Evolutionary conservation across 2,329 filamentous ascomycete genomes (phyloP).

Genomic region (Ceratocystiopsis sp.): DNA sequence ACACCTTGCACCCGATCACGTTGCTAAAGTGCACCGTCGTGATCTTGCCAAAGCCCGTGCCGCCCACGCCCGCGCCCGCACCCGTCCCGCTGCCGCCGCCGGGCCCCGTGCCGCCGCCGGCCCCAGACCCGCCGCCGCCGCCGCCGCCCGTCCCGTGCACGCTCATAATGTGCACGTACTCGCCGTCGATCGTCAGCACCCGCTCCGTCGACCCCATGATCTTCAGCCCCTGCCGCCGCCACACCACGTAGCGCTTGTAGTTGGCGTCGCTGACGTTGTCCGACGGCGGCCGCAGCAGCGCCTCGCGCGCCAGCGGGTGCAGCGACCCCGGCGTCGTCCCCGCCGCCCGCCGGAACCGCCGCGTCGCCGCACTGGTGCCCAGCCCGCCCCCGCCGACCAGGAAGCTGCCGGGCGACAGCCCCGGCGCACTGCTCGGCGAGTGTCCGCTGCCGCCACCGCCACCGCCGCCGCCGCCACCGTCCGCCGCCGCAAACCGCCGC

Average conservation of each 20-base stretch:
- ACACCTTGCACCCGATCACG: conserved; percentile 68
- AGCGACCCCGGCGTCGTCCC: conserved; percentile 29
- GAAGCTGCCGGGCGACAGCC: conserved; percentile 33
- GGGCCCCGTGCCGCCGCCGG: too few relatives aligned
- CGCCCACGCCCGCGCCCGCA: too few relatives aligned
- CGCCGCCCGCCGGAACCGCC: conserved; percentile 7
- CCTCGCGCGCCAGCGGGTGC: conserved; percentile 51
- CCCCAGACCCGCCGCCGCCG: conserved; percentile 47
- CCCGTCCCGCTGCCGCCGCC: too few relatives aligned
- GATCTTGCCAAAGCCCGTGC: conserved; percentile 49
- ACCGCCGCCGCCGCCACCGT: conserved; percentile 14
- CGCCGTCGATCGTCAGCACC: conserved; percentile 63
- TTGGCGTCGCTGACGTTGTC: conserved; percentile 35
- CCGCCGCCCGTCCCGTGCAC: conserved; percentile 33
- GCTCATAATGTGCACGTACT: conserved; percentile 76
- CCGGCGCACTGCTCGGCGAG: conserved; percentile 28
- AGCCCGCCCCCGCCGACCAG: conserved; percentile 24
- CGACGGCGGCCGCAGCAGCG: conserved; percentile 9
- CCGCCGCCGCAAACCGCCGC: conserved; percentile 59
- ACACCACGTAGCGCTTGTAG: conserved; percentile 65
- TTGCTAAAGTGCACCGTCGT: conserved; percentile 72
- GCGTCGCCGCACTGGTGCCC: neutral
- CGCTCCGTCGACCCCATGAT: conserved; percentile 62
- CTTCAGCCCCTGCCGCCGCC: conserved; percentile 68
- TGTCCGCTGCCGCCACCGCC: conserved; percentile 17